Conservation (phyloP, 495 filamentous ascomycete genomes). For the Thermothielavioides terrestris region DNA sequence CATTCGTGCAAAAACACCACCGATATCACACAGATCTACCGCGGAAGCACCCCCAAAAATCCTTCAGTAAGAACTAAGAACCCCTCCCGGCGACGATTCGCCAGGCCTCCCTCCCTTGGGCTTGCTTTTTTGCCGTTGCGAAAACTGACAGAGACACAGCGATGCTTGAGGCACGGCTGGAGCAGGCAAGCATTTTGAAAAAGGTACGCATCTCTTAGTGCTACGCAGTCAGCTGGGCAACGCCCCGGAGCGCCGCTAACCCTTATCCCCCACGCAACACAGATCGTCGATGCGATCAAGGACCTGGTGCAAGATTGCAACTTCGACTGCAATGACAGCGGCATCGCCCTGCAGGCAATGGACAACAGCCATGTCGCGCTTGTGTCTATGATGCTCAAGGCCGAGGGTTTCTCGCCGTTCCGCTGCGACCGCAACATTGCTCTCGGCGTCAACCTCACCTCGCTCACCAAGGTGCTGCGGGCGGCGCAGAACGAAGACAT, state of each 20-base stretch:
- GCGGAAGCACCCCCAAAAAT: constrained; percentile 1
- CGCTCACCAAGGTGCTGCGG: constrained; percentile 94
- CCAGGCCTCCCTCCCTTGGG: no score
- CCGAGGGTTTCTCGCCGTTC: constrained; percentile 91
- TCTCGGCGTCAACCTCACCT: constrained; percentile 91
- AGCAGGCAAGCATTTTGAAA: constrained; percentile 91
- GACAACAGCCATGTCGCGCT: constrained; percentile 99
- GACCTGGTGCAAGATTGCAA: constrained; percentile 99
- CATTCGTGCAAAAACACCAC: no score
- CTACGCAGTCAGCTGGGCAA: background rate
- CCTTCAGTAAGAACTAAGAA: constrained; percentile 13
- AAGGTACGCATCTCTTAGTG: constrained; percentile 52
- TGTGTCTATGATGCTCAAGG: constrained; percentile 96
- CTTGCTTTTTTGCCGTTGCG: no score
- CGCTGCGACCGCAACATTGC: constrained; percentile 99
- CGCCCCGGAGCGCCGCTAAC: background rate
- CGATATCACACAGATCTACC: no score
- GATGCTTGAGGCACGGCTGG: constrained; percentile 93
- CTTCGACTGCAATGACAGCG: constrained; percentile 99
- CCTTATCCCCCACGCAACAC: no score
- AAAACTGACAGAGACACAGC: constrained; percentile 21
- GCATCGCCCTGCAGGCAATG: constrained; percentile 98
- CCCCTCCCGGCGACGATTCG: no score
- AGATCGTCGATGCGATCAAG: constrained; percentile 99
- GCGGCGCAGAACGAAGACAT: constrained; percentile 92